Base-by-base conservation (phyloP, 108 stramenopile genomes). In the Conticribra guillardii region DNA sequence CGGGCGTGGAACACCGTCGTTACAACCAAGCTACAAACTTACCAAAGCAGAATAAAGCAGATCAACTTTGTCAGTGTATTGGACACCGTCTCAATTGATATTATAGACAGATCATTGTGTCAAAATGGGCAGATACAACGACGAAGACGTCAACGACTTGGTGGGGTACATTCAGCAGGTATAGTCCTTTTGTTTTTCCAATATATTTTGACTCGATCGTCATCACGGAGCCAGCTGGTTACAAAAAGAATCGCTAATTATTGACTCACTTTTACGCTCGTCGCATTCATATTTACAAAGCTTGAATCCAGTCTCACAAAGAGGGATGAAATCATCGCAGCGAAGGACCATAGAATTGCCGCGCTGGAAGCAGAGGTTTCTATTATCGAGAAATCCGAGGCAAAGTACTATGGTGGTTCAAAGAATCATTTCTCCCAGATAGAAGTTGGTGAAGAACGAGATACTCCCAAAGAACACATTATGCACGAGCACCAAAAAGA, bases 121-220 rank as follows among this genome's bases (percentile, higher is more conserved):
- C 8, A 41, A 41, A 41, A 57, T 57, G 56, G 18, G n/a, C 29
- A 22, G 46, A 63, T 63, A 63, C 27, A 63, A 17, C 24, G 61
- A 63, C 2, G 17, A 7, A 28, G 61, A 63, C 17, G 46, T 63
- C 26, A 44, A 63, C 4, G 61, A 63, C 17, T 63, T 63, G 61
- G 61, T 49, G 24, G 61, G 46, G 24, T 63, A 63, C 17, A 63
- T 63, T 24, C 46, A 49, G 16, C 47, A 63, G 61, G 61, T 63
- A 45, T 48, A 23, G 37, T 41, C 5, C 11, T 11, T 9, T 41
- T 11, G 37, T 41, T 5, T 9, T n/a, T n/a, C n/a, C n/a, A n/a
- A n/a, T n/a, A n/a, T n/a, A n/a, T n/a, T n/a, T n/a, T n/a, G n/a
- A n/a, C n/a, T n/a, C n/a, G n/a, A n/a, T n/a, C n/a, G n/a, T n/a